These are phyloP conservation scores for Fusarium sambucinum DNA, from an alignment of 2,329 filamentous ascomycete genomes.

Conservation along the genomic window DNA sequence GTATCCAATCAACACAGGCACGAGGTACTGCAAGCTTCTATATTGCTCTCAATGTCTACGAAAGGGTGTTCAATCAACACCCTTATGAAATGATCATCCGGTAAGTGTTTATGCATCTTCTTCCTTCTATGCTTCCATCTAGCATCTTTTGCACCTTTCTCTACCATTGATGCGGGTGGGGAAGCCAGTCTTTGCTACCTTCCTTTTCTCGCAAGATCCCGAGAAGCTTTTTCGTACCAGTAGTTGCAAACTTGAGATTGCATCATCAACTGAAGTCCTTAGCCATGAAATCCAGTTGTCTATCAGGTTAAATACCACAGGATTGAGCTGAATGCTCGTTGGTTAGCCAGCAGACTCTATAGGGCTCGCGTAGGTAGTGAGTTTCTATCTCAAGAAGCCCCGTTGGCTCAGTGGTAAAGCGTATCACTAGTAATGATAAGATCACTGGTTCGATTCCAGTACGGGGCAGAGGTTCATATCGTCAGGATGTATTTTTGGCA, in stretches of 20 bases:
- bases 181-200: conserved; percentile 7
- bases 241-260: neutral
- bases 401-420: conserved; percentile 1
- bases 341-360: neutral
- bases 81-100: conserved; percentile 1
- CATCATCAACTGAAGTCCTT: neutral
- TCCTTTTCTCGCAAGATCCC: conserved; percentile 15
- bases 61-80: conserved; percentile 14
- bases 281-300: neutral
- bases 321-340: neutral
- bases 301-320: neutral
- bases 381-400: neutral
- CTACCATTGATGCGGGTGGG: neutral
- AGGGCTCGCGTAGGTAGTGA: neutral
- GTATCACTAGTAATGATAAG: conserved; percentile 1
- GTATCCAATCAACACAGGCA: conserved; percentile 3
- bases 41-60: neutral
- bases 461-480: neutral
- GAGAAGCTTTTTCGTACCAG: neutral
- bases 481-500: neutral
- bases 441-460: conserved; percentile 4
- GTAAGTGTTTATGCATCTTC: neutral
- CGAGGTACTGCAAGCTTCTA: conserved; percentile 17
- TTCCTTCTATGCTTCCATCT: neutral
- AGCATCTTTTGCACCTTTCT: neutral